phyloP scores from a whole-genome alignment of 2,329 filamentous ascomycete species.

The Fonsecaea monophora region DNA sequence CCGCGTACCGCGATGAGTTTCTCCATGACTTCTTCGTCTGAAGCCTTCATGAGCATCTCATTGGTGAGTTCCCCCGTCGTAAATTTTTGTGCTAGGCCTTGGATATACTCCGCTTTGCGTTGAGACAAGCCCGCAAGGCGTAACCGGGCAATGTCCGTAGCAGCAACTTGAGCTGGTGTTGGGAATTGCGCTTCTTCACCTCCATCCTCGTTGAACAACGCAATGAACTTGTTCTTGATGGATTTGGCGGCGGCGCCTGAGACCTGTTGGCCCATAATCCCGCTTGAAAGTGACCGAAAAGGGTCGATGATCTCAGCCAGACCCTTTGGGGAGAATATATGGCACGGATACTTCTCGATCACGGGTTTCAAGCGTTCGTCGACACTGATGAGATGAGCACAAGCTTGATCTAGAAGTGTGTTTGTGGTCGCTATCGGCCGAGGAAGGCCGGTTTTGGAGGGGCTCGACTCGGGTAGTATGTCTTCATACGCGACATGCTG shows the following conservation, averaged over 20 bases:
- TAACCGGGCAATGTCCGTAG: conserved; percentile 68
- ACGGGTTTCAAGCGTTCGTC: conserved; percentile 75
- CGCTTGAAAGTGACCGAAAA: conserved; percentile 79
- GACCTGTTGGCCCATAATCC: conserved; percentile 96
- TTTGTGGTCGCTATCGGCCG: conserved; percentile 66
- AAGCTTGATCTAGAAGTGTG: conserved; percentile 76
- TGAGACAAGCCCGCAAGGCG: conserved; percentile 88
- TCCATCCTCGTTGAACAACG: conserved; percentile 65
- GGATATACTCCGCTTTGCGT: conserved; percentile 94
- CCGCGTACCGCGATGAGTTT: conserved; percentile 85
- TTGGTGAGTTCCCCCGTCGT: conserved; percentile 74
- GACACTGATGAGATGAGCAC: conserved; percentile 73
- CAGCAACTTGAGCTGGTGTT: conserved; percentile 73
- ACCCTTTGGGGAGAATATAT: conserved; percentile 79
- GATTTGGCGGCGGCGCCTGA: conserved; percentile 88
- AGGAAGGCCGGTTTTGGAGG: conserved; percentile 48
- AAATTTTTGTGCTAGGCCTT: conserved; percentile 85
- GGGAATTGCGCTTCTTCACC: conserved; percentile 65
- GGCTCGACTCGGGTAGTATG: conserved; percentile 47
- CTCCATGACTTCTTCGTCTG: conserved; percentile 84
- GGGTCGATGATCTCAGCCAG: conserved; percentile 87
- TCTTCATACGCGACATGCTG: conserved; percentile 57
- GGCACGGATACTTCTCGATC: conserved; percentile 77
- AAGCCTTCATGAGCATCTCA: conserved; percentile 74
- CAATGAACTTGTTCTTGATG: conserved; percentile 85